Evolutionary conservation across 2,329 filamentous ascomycete genomes (phyloP).

Genomic region (Aspergillus chevalieri): DNA sequence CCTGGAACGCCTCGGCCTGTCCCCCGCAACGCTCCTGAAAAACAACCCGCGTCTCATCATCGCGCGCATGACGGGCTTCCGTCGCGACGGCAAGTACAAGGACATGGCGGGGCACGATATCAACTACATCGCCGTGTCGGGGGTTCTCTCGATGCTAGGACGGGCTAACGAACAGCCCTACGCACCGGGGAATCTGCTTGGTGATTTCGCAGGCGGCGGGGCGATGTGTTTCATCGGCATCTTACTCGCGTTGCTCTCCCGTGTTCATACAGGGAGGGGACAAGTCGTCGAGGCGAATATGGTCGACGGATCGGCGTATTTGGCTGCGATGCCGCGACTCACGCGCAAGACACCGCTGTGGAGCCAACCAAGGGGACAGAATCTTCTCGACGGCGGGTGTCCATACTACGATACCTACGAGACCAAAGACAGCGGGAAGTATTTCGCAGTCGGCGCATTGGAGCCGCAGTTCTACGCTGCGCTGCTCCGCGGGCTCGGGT

Average conservation of each 20-base stretch:
- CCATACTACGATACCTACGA: conserved; percentile 89
- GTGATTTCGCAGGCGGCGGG: conserved; percentile 87
- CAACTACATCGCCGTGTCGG: conserved; percentile 88
- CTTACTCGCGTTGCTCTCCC: conserved; percentile 67
- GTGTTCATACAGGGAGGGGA: conserved; percentile 60
- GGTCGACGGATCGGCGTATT: conserved; percentile 80
- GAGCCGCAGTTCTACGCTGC: conserved; percentile 77
- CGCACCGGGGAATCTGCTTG: conserved; percentile 76
- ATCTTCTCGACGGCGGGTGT: conserved; percentile 74
- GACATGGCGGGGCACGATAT: conserved; percentile 93
- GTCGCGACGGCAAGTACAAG: conserved; percentile 76
- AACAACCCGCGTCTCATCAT: conserved; percentile 73
- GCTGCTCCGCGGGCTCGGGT: conserved; percentile 61
- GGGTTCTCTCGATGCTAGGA: conserved; percentile 71
- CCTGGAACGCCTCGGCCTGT: conserved; percentile 74
- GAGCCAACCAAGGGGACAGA: conserved; percentile 60
- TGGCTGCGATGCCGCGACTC: conserved; percentile 72
- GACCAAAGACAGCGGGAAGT: conserved; percentile 65
- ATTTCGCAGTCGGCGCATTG: conserved; percentile 82
- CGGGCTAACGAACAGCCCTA: conserved; percentile 63
- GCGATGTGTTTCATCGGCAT: conserved; percentile 76
- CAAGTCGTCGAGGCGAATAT: conserved; percentile 95
- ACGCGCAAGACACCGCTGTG: conserved; percentile 59
- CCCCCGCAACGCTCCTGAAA: conserved; percentile 60
- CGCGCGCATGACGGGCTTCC: conserved; percentile 82